These are phyloP conservation scores for Lablab purpureus DNA, from an alignment of 306 rosid genomes.

Conservation along the genomic window DNA sequence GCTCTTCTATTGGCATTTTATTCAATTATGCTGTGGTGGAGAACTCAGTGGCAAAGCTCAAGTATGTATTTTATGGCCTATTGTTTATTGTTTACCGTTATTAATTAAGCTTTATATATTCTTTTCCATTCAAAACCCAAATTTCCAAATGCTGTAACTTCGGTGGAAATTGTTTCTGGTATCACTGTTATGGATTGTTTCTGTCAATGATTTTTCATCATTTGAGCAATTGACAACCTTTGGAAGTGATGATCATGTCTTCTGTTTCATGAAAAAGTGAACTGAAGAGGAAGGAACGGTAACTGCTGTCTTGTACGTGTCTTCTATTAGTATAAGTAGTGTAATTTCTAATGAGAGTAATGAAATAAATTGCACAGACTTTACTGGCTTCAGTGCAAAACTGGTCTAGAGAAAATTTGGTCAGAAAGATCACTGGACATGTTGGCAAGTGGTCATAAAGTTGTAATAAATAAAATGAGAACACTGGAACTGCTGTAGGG, in stretches of 20 bases:
- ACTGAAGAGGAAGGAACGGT: neutral
- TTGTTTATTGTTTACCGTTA: conserved; percentile 22
- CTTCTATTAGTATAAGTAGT: neutral
- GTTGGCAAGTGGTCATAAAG: too few species aligned
- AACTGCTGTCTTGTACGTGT: neutral
- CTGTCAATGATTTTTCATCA: neutral
- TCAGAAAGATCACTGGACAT: too few species aligned
- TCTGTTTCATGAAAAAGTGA: neutral
- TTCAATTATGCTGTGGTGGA: conserved; percentile 99
- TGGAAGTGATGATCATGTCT: neutral
- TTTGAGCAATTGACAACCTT: neutral
- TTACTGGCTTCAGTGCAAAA: too few species aligned
- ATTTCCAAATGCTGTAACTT: conserved; percentile 24
- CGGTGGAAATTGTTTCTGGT: conserved; percentile 16
- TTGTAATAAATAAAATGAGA: too few species aligned
- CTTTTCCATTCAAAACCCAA: conserved; percentile 22
- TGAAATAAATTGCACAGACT: too few species aligned
- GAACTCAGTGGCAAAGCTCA: conserved; percentile 99
- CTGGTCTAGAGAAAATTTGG: too few species aligned
- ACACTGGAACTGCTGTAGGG: too few species aligned
- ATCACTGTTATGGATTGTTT: conserved; percentile 20
- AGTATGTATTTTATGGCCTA: conserved; percentile 65
- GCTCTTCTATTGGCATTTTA: conserved; percentile 97
- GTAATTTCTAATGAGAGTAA: too few species aligned
- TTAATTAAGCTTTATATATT: conserved; percentile 19